Evolutionary conservation across 148 eudicot species (phyloP).

Genomic region (Beta vulgaris): DNA sequence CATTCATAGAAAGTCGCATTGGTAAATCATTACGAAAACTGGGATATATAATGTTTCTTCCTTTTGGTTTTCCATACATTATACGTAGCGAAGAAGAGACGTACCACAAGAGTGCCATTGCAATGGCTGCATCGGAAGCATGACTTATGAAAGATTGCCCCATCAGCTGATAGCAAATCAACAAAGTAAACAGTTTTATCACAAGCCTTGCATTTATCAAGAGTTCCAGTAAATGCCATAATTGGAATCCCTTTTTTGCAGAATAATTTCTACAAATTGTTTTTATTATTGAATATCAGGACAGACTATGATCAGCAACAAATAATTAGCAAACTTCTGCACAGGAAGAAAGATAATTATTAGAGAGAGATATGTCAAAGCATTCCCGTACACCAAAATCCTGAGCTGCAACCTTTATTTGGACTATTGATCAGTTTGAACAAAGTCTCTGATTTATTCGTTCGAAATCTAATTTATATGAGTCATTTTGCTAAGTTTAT

Average conservation of each 20-base stretch:
- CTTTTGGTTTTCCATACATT: neutral
- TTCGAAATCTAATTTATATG: slow-evolving; percentile 23
- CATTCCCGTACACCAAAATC: neutral
- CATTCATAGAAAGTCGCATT: no score
- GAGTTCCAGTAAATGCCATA: slow-evolving; percentile 94
- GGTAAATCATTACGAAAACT: no score
- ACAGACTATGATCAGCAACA: slow-evolving; percentile 7
- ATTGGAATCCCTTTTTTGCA: slow-evolving; percentile 1
- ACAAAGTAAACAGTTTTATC: slow-evolving; percentile 91
- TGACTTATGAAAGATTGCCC: slow-evolving; percentile 74
- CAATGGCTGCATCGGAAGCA: slow-evolving; percentile 97
- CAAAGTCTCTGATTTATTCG: slow-evolving; percentile 24
- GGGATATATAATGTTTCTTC: neutral
- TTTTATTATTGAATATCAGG: neutral
- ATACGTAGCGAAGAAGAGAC: neutral
- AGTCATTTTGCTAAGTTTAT: slow-evolving; percentile 22
- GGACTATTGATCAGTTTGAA: slow-evolving; percentile 32
- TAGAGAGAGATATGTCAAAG: slow-evolving; percentile 9
- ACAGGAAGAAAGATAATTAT: neutral
- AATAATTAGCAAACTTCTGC: slow-evolving; percentile 8
- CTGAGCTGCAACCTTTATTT: slow-evolving; percentile 17
- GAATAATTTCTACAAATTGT: neutral
- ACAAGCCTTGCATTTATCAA: slow-evolving; percentile 97
- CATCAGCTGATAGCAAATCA: slow-evolving; percentile 90
- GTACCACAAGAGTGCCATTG: slow-evolving; percentile 92